Conservation (phyloP, 2,329 filamentous ascomycete genomes). For the Ascochyta viciae-villosae region DNA sequence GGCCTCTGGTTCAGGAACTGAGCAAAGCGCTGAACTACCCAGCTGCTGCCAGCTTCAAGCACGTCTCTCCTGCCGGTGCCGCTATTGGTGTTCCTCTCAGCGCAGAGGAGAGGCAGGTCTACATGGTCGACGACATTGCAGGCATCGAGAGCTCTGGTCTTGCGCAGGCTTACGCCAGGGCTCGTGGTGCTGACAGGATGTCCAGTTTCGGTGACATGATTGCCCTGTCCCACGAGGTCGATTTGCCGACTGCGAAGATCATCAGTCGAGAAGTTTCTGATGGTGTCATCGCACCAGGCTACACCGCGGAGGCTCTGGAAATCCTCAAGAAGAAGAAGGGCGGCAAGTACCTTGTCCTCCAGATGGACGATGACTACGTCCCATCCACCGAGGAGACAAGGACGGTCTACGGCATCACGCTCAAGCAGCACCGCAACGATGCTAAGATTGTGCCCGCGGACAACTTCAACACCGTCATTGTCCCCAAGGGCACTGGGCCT, state of each 20-base stretch:
- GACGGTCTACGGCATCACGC: slow-evolving; percentile 86
- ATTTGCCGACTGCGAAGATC: slow-evolving; percentile 93
- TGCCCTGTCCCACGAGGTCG: slow-evolving; percentile 87
- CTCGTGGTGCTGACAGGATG: slow-evolving; percentile 96
- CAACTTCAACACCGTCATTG: slow-evolving; percentile 85
- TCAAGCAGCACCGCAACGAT: slow-evolving; percentile 93
- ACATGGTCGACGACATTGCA: slow-evolving; percentile 95
- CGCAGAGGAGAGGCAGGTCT: slow-evolving; percentile 91
- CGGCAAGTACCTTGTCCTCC: slow-evolving; percentile 92
- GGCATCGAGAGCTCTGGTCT: slow-evolving; percentile 85
- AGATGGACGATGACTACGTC: slow-evolving; percentile 89
- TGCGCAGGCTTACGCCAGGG: slow-evolving; percentile 94
- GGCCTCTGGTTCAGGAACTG: slow-evolving; percentile 96
- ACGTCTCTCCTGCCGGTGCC: slow-evolving; percentile 95
- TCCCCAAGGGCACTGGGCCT: slow-evolving; percentile 76
- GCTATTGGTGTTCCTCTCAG: slow-evolving; percentile 89
- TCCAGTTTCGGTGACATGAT: slow-evolving; percentile 98
- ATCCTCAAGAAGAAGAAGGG: slow-evolving; percentile 98
- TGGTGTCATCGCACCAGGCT: slow-evolving; percentile 91
- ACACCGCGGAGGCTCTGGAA: slow-evolving; percentile 82
- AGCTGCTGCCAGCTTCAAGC: slow-evolving; percentile 95
- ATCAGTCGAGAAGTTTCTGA: slow-evolving; percentile 98
- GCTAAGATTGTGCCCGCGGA: slow-evolving; percentile 79
- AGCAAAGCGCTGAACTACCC: slow-evolving; percentile 86
- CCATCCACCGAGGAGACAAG: slow-evolving; percentile 78